Evolutionary conservation across 352 stramenopile genomes (phyloP), one percentile per base, ranked within the genome.

Genomic region (Globisporangium abappressorium): DNA sequence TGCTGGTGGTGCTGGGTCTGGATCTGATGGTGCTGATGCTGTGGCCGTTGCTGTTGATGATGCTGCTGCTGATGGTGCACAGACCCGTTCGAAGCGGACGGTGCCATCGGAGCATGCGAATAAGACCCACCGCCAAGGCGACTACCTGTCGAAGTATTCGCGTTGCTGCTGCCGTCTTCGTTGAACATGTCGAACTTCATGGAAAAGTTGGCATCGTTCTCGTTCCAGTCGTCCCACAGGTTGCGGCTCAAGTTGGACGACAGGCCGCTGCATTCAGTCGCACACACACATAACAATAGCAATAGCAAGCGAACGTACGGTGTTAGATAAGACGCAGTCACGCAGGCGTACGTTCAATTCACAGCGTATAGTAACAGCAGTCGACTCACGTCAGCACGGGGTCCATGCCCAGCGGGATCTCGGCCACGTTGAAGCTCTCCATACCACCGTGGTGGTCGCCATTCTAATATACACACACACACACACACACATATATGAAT

Each of bases 161-260:
- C 22, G 26, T 64, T 57, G 57, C 62, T 77, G 69, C 65, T 76
- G 30, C 70, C 62, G 57, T 85, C 75, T 28, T 87, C 78, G 15
- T 72, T 74, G 36, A 91, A 85, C 77, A 90, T 88, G 66, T 90
- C 82, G 53, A 92, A 85, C 70, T 90, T 89, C 70, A 85, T 80
- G 36, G 73, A 70, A 54, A 93, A 86, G 63, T 76, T 86, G 33
- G 76, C 65, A 59, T 91, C 86, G 66, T 77, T 84, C 64, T 95
- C 87, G 66, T 92, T 95, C 88, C 88, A 95, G 73, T 95, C 88
- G 64, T 94, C 86, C 88, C 88, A 95, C 24, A 95, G 71, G 69
- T 95, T 95, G 49, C 88, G 84, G 51, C 85, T 93, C 70, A 93
- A 73, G 46, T 80, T 91, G n/a, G 83, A 91, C 59, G 86, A 90